phyloP scores from a whole-genome alignment of 257 asterid genomes.

The Ocimum tenuiflorum region DNA sequence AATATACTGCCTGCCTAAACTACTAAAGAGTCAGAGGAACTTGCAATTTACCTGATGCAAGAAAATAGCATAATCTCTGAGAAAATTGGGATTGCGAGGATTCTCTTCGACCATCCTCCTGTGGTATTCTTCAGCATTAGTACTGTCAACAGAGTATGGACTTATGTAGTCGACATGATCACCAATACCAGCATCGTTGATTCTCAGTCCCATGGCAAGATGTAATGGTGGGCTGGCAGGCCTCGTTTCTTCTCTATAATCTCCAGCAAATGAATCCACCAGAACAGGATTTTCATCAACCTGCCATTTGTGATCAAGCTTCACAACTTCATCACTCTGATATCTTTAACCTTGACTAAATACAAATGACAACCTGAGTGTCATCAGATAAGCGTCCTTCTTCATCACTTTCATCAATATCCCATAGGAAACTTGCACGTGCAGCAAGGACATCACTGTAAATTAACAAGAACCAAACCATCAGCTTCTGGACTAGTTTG shows the following conservation, averaged over 20 bases:
- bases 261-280: slow-evolving; percentile 15
- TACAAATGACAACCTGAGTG: slow-evolving; percentile 33
- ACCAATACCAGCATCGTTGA: slow-evolving; percentile 26
- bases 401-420: slow-evolving; percentile 45
- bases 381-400: slow-evolving; percentile 29
- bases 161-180: slow-evolving; percentile 9
- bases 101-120: slow-evolving; percentile 58
- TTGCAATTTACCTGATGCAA: slow-evolving; percentile 45
- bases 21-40: neutral
- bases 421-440: slow-evolving; percentile 78
- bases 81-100: slow-evolving; percentile 46
- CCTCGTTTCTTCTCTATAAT: slow-evolving; percentile 32
- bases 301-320: slow-evolving; percentile 26
- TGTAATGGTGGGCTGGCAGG: slow-evolving; percentile 66
- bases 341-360: neutral
- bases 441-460: slow-evolving; percentile 76
- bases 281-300: slow-evolving; percentile 23
- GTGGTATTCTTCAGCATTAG: slow-evolving; percentile 38
- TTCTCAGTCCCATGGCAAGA: slow-evolving; percentile 72
- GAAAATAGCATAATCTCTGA: slow-evolving; percentile 51
- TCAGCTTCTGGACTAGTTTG: neutral
- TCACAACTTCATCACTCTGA: neutral
- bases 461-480: slow-evolving; percentile 14
- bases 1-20: neutral
- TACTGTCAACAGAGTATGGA: slow-evolving; percentile 19